Evolutionary conservation across 2,329 filamentous ascomycete genomes (phyloP).

Genomic region (Ploettnerulaceae sp.): DNA sequence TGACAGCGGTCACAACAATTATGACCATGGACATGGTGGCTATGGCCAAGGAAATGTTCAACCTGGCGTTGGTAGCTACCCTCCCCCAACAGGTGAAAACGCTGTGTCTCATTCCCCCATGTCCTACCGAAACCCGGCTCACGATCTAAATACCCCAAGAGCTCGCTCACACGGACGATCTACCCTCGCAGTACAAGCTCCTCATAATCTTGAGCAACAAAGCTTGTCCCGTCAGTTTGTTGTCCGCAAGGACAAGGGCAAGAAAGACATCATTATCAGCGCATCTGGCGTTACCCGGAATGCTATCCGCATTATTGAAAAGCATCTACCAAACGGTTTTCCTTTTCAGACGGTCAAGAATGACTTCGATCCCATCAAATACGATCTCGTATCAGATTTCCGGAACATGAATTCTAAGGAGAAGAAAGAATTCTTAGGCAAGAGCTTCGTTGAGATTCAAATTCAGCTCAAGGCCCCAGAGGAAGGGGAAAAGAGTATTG

Average conservation of each 20-base stretch:
- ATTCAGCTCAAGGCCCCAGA: constrained; percentile 8
- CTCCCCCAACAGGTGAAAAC: constrained; percentile 1
- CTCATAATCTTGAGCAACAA: neutral
- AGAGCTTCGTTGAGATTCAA: constrained; percentile 21
- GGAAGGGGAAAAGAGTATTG: neutral
- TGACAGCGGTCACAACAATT: neutral
- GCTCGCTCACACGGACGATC: neutral
- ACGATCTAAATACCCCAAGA: neutral
- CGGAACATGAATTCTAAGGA: constrained; percentile 6
- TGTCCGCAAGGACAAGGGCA: constrained; percentile 13
- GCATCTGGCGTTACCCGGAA: constrained; percentile 16
- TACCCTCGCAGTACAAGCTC: neutral
- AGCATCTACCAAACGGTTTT: constrained; percentile 9
- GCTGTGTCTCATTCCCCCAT: neutral
- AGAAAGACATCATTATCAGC: constrained; percentile 21
- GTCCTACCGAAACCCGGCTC: neutral
- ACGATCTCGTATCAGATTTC: constrained; percentile 10
- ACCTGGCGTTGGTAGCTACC: neutral
- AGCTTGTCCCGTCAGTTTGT: neutral
- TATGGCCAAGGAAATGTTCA: neutral
- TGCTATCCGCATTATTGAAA: constrained; percentile 9
- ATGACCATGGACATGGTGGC: neutral
- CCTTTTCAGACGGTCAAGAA: constrained; percentile 4
- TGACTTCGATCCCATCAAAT: constrained; percentile 7
- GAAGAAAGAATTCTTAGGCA: constrained; percentile 13